Percentiles rank a stretch among this genome's conserved stretches.
These are phyloP conservation scores for Penicillium cinerascens DNA, from an alignment of 495 filamentous ascomycete species.

Conservation along the genomic window DNA sequence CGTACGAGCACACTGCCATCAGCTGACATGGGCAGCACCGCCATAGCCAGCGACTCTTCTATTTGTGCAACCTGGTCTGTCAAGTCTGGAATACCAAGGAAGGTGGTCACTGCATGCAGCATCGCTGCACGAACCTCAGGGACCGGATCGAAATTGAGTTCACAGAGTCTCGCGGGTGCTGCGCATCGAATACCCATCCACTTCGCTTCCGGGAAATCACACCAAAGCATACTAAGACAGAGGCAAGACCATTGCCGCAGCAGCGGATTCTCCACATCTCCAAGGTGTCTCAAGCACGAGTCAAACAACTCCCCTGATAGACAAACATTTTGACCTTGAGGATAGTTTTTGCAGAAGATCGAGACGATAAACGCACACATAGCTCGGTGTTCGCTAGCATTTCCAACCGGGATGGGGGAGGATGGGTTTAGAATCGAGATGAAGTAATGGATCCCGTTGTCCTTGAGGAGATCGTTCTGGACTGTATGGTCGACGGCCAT, in stretches of 20 bases:
- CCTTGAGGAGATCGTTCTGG: slow-evolving; percentile 88
- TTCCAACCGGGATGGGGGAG: slow-evolving; percentile 75
- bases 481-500: slow-evolving; percentile 92
- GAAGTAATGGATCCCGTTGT: slow-evolving; percentile 96
- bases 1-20: slow-evolving; percentile 92
- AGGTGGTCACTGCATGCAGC: slow-evolving; percentile 86
- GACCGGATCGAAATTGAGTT: slow-evolving; percentile 78
- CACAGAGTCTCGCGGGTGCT: slow-evolving; percentile 73
- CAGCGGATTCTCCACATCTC: slow-evolving; percentile 78
- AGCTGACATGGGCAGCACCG: slow-evolving; percentile 78
- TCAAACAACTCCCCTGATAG: slow-evolving; percentile 76
- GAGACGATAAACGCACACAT: slow-evolving; percentile 99
- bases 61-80: slow-evolving; percentile 87
- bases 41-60: slow-evolving; percentile 82
- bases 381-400: slow-evolving; percentile 88
- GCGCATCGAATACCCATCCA: slow-evolving; percentile 84
- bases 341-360: slow-evolving; percentile 92
- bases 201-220: slow-evolving; percentile 84
- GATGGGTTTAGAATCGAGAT: slow-evolving; percentile 81
- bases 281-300: slow-evolving; percentile 75
- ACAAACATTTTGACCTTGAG: slow-evolving; percentile 85
- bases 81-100: slow-evolving; percentile 88
- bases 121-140: slow-evolving; percentile 95
- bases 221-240: slow-evolving; percentile 94
- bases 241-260: slow-evolving; percentile 95